Conservation (phyloP, 345 rosid genomes). For the Acer saccharum region DNA sequence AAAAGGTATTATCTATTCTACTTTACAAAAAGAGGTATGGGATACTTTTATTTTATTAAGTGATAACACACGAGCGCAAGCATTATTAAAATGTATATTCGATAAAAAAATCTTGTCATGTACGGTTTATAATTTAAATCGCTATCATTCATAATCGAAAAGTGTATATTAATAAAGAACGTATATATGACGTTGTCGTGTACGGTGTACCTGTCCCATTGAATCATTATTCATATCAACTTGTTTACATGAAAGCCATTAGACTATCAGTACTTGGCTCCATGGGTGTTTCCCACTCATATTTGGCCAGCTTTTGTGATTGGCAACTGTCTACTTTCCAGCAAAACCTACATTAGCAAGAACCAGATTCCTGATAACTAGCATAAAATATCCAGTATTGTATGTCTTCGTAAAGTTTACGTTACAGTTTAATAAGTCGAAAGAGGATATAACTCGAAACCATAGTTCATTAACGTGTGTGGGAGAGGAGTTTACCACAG, state of each 20-base stretch:
- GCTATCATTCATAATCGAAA: too few relatives aligned
- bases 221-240: neutral
- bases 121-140: too few relatives aligned
- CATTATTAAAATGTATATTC: neutral
- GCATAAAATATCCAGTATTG: neutral
- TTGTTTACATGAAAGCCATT: neutral
- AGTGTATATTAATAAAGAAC: neutral
- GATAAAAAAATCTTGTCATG: neutral
- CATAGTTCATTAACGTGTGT: too few relatives aligned
- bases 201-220: neutral
- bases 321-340: neutral
- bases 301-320: constrained; percentile 11
- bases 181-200: neutral
- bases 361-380: neutral
- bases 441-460: too few relatives aligned
- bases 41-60: neutral
- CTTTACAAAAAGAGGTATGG: neutral
- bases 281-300: constrained; percentile 3
- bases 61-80: neutral
- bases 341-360: neutral
- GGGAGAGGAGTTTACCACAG: too few relatives aligned
- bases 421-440: too few relatives aligned
- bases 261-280: neutral
- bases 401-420: too few relatives aligned
- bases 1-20: neutral